Percentiles rank a stretch among this genome's conserved stretches.
These are phyloP conservation scores for Coniochaeta sp. DNA, from an alignment of 2,329 filamentous ascomycete genomes.

Conservation along the genomic window DNA sequence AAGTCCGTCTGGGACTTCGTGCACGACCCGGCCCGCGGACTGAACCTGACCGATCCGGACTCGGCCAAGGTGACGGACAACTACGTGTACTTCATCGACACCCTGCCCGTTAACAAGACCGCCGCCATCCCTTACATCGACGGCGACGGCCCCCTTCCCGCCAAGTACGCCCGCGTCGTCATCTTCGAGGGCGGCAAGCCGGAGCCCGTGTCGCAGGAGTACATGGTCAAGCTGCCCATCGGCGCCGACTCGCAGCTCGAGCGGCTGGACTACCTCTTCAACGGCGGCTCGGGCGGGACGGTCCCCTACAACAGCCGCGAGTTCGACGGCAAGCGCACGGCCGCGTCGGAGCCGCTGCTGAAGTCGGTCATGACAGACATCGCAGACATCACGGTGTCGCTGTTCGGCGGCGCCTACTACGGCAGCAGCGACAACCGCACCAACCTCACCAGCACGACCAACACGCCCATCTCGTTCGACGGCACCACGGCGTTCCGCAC, in stretches of 20 bases:
- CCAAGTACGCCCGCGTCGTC: constrained; percentile 36
- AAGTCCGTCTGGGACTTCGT: constrained; percentile 34
- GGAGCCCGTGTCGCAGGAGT: constrained; percentile 37
- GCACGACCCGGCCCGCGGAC: constrained; percentile 27
- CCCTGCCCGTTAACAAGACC: constrained; percentile 40
- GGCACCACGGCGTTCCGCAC: constrained; percentile 29
- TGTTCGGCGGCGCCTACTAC: constrained; percentile 27
- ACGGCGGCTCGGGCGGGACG: constrained; percentile 29
- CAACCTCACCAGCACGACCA: constrained; percentile 23
- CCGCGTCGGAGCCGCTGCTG: constrained; percentile 27
- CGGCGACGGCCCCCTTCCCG: constrained; percentile 22
- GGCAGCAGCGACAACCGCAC: constrained; percentile 20
- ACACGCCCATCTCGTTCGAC: constrained; percentile 30
- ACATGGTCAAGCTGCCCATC: constrained; percentile 40
- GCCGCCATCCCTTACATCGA: constrained; percentile 36
- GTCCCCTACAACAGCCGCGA: constrained; percentile 27
- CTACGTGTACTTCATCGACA: constrained; percentile 37
- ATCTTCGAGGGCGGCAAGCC: constrained; percentile 34
- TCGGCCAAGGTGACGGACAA: constrained; percentile 34
- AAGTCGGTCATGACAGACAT: constrained; percentile 21
- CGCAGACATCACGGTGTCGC: constrained; percentile 32
- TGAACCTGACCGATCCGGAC: constrained; percentile 35
- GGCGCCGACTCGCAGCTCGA: constrained; percentile 25
- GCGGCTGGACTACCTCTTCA: constrained; percentile 34
- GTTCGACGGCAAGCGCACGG: constrained; percentile 21